A percentile compares a stretch with the other conserved stretches of the same genome.
Evolutionary conservation across 2,329 filamentous ascomycete species (phyloP).

Genomic region (Juglanconis sp.): DNA sequence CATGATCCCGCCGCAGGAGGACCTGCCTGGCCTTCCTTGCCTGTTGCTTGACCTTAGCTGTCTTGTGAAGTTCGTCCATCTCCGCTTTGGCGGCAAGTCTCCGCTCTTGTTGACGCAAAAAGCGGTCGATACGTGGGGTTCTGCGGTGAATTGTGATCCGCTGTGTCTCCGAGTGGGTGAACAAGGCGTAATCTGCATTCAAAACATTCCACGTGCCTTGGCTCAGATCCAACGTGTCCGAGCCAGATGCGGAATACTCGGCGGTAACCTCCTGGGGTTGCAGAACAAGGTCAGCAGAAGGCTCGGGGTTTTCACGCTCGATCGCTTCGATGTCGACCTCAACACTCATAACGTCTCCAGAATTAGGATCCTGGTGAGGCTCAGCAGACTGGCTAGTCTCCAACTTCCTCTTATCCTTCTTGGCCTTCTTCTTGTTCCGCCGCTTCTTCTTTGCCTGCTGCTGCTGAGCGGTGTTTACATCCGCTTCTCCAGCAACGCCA

Average conservation of each 20-base stretch:
- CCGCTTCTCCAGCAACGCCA: no score
- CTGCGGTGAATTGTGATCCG: accelerated
- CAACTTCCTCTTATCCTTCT: background rate
- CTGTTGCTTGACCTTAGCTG: conserved; percentile 1
- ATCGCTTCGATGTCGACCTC: background rate
- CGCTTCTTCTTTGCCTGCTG: conserved; percentile 1
- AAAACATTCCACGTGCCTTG: background rate
- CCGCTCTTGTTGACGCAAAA: conserved; percentile 9
- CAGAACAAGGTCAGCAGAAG: background rate
- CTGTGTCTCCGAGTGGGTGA: background rate
- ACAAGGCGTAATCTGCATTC: no score
- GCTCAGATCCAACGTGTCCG: background rate
- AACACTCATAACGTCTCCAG: background rate
- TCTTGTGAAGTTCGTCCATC: background rate
- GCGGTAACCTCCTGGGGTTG: background rate
- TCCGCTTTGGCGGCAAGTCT: background rate
- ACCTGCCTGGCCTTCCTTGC: conserved; percentile 9
- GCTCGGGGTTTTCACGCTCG: background rate
- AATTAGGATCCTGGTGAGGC: background rate
- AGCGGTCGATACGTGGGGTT: background rate
- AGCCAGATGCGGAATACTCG: background rate
- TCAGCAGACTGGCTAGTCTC: background rate
- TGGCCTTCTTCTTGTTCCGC: background rate
- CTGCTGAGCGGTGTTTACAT: background rate
- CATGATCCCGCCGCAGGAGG: conserved; percentile 3